A percentile compares a stretch with the other conserved stretches of the same genome.
Conservation (phyloP, 768 basidiomycete genomes). For the Auriscalpium vulgare region DNA sequence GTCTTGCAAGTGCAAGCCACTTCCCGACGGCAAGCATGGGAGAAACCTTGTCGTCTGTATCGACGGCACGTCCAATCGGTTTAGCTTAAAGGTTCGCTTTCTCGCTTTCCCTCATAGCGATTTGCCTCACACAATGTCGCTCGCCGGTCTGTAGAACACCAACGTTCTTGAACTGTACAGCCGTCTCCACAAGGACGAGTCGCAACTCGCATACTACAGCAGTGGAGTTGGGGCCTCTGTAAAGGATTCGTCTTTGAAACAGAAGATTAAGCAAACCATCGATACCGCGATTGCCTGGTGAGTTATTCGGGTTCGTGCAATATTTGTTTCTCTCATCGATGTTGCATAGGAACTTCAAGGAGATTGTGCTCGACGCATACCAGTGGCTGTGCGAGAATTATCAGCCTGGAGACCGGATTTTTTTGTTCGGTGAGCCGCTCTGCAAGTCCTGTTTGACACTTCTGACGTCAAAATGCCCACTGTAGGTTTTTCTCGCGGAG, state of each 20-base stretch:
- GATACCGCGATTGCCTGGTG: slow-evolving; percentile 33
- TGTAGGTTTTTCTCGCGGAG: slow-evolving; percentile 37
- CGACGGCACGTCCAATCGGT: too few species aligned
- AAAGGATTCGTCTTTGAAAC: slow-evolving; percentile 11
- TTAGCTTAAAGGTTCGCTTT: too few species aligned
- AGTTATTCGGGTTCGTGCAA: slow-evolving; percentile 2
- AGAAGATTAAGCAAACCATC: slow-evolving; percentile 11
- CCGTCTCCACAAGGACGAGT: slow-evolving; percentile 23
- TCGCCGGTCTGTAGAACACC: slow-evolving; percentile 25
- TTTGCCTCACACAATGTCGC: background rate
- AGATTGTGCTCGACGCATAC: slow-evolving; percentile 29
- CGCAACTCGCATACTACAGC: slow-evolving; percentile 31
- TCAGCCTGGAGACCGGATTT: slow-evolving; percentile 29
- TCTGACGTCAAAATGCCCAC: background rate
- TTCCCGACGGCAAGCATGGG: too few species aligned
- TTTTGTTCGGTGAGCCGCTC: slow-evolving; percentile 29
- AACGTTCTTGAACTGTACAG: slow-evolving; percentile 33
- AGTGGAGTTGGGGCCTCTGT: slow-evolving; percentile 33
- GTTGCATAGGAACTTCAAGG: slow-evolving; percentile 26
- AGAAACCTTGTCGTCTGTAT: too few species aligned
- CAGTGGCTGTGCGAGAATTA: slow-evolving; percentile 34
- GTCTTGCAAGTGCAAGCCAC: too few species aligned
- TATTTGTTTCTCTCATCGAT: background rate
- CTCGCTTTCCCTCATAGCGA: too few species aligned
- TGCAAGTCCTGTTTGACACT: too few species aligned